These are phyloP conservation scores for Aspergillus sp. DNA, from an alignment of 2,329 filamentous ascomycete genomes.

Conservation along the genomic window DNA sequence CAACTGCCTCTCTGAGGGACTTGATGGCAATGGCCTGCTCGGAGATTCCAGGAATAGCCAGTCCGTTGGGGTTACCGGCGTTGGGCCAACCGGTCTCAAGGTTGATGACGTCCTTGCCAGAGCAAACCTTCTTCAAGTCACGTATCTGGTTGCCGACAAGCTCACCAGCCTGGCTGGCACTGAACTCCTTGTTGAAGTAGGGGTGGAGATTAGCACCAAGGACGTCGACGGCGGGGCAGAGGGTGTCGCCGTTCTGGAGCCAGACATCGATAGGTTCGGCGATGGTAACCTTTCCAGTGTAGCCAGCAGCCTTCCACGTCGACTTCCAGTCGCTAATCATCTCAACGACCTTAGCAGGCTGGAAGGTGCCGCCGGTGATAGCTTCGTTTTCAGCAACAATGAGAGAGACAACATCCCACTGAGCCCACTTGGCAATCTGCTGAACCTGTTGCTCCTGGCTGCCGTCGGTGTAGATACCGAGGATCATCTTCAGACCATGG, in stretches of 20 bases:
- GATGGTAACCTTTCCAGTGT: conserved; percentile 75
- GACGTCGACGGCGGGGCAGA: conserved; percentile 76
- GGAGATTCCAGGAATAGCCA: too few species aligned
- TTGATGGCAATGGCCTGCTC: too few species aligned
- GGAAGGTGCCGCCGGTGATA: conserved; percentile 40
- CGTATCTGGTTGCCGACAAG: conserved; percentile 75
- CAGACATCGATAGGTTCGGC: conserved; percentile 82
- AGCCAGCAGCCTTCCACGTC: conserved; percentile 64
- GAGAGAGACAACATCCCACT: conserved; percentile 75
- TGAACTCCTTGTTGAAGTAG: conserved; percentile 79
- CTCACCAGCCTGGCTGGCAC: conserved; percentile 65
- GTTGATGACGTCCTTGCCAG: conserved; percentile 71
- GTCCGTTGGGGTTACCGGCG: too few species aligned
- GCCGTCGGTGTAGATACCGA: conserved; percentile 81
- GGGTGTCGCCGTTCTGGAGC: conserved; percentile 56
- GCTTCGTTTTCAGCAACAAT: conserved; percentile 91
- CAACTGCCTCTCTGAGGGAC: too few species aligned
- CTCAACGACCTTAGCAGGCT: too few species aligned
- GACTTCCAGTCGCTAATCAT: conserved; percentile 77
- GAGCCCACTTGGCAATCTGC: conserved; percentile 68
- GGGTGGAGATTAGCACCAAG: conserved; percentile 86
- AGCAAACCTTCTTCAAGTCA: conserved; percentile 69
- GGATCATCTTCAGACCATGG: conserved; percentile 73
- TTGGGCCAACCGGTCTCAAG: conserved; percentile 91
- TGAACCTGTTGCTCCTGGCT: conserved; percentile 62